A percentile compares a stretch with the other conserved stretches of the same genome.
Evolutionary conservation across 2,329 filamentous ascomycete genomes (phyloP).

Genomic region (Drechmeria coniospora): DNA sequence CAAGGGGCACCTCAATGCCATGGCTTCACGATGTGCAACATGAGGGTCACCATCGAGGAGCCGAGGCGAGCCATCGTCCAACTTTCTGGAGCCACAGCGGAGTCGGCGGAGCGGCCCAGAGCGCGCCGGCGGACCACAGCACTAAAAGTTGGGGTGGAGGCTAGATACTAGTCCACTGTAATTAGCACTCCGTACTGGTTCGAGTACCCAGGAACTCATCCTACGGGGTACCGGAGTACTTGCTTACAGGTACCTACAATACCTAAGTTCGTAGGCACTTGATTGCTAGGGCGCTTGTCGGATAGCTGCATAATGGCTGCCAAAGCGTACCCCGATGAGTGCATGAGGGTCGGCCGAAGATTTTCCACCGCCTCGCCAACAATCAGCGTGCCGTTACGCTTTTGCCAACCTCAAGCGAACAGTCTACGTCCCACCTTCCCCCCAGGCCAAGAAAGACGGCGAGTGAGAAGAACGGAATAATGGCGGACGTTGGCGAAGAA

Average conservation of each 20-base stretch:
- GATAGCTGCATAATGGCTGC: constrained; percentile 6
- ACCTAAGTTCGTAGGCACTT: too few relatives aligned
- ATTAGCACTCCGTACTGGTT: neutral
- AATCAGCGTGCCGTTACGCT: too few relatives aligned
- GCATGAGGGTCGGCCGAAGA: constrained; percentile 6
- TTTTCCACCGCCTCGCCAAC: constrained; percentile 8
- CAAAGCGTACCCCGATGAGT: constrained; percentile 1
- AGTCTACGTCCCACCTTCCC: too few relatives aligned
- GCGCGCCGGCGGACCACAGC: neutral
- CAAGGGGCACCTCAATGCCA: constrained; percentile 14
- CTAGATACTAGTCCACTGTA: neutral
- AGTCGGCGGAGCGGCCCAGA: neutral
- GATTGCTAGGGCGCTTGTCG: too few relatives aligned
- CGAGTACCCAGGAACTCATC: too few relatives aligned
- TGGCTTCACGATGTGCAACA: constrained; percentile 8
- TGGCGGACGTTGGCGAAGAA: constrained; percentile 74
- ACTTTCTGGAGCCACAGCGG: constrained; percentile 2
- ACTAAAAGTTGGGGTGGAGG: constrained; percentile 4
- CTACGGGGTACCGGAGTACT: too few relatives aligned
- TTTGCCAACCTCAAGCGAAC: too few relatives aligned
- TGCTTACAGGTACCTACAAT: too few relatives aligned
- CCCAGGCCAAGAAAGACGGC: neutral
- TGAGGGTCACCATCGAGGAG: too few relatives aligned
- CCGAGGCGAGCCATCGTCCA: too few relatives aligned
- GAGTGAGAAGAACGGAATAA: constrained; percentile 18